Conservation (phyloP, 2,329 filamentous ascomycete species). For the Gyromitra esculenta region DNA sequence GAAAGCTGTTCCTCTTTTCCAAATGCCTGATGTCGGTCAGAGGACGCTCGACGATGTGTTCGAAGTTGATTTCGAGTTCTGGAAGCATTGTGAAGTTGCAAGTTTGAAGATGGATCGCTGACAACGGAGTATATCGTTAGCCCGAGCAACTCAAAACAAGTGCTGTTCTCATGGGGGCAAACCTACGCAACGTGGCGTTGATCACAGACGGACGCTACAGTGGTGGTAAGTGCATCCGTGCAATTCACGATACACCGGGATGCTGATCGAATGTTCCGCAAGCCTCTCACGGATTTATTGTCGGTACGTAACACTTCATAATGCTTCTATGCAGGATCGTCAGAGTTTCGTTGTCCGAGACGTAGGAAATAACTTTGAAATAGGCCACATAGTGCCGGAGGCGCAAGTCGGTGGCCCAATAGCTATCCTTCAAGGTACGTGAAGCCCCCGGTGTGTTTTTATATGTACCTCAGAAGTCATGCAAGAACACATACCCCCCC, state of each 20-base stretch:
- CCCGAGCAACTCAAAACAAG: constrained; percentile 90
- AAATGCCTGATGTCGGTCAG: constrained; percentile 33
- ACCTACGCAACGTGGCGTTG: constrained; percentile 81
- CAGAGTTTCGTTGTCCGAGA: constrained; percentile 51
- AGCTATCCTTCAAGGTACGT: constrained; percentile 70
- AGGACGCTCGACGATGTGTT: constrained; percentile 48
- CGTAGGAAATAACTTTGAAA: constrained; percentile 46
- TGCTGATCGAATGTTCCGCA: constrained; percentile 46
- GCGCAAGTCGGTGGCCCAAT: constrained; percentile 89
- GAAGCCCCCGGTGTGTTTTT: constrained; percentile 43
- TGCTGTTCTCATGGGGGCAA: constrained; percentile 91
- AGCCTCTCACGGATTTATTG: constrained; percentile 81
- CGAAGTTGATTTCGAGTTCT: constrained; percentile 49
- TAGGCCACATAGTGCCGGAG: constrained; percentile 85
- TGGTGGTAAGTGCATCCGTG: constrained; percentile 69
- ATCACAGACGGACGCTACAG: constrained; percentile 92
- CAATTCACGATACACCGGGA: constrained; percentile 28
- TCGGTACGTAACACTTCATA: constrained; percentile 63
- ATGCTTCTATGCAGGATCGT: constrained; percentile 52
- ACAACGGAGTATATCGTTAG: constrained; percentile 54
- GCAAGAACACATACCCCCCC: constrained; percentile 53
- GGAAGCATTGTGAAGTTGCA: constrained; percentile 49
- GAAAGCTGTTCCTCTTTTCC: constrained; percentile 33
- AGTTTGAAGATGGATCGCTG: constrained; percentile 52
- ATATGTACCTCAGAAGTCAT: constrained; percentile 50